Percentiles rank a stretch among this genome's conserved stretches.
Conservation (phyloP, 306 rosid genomes). For the Quercus engelmannii region DNA sequence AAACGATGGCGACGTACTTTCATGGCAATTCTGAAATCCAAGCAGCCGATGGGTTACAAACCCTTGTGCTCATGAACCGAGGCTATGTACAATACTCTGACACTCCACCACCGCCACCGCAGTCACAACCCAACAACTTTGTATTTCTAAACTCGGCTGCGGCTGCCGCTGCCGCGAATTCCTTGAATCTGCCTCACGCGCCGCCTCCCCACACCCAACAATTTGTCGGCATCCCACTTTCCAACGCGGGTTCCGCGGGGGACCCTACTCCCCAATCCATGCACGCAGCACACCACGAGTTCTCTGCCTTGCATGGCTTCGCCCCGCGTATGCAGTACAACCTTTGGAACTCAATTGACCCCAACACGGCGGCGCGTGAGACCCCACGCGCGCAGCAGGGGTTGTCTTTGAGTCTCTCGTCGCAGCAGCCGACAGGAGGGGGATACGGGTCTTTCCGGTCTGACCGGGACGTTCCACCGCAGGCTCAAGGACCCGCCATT, state of each 20-base stretch:
- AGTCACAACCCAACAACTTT: conserved; percentile 28
- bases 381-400: conserved; percentile 70
- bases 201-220: conserved; percentile 66
- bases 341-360: conserved; percentile 65
- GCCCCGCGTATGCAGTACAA: conserved; percentile 61
- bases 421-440: conserved; percentile 38
- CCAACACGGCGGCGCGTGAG: conserved; percentile 66
- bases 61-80: conserved; percentile 88
- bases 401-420: conserved; percentile 64
- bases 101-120: conserved; percentile 55
- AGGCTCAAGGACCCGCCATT: conserved; percentile 25
- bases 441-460: conserved; percentile 58
- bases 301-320: conserved; percentile 82
- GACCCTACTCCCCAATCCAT: conserved; percentile 47
- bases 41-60: conserved; percentile 73
- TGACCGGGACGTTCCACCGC: conserved; percentile 41
- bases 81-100: conserved; percentile 78
- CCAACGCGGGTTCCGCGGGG: conserved; percentile 5
- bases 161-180: conserved; percentile 27
- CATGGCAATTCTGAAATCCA: conserved; percentile 83
- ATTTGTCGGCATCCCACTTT: conserved; percentile 62
- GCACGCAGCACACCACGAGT: conserved; percentile 47
- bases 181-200: conserved; percentile 47
- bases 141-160: conserved; percentile 55
- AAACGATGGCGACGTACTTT: conserved; percentile 82